phyloP scores from a whole-genome alignment of 108 stramenopile species.

The Schizochytrium sp. region DNA sequence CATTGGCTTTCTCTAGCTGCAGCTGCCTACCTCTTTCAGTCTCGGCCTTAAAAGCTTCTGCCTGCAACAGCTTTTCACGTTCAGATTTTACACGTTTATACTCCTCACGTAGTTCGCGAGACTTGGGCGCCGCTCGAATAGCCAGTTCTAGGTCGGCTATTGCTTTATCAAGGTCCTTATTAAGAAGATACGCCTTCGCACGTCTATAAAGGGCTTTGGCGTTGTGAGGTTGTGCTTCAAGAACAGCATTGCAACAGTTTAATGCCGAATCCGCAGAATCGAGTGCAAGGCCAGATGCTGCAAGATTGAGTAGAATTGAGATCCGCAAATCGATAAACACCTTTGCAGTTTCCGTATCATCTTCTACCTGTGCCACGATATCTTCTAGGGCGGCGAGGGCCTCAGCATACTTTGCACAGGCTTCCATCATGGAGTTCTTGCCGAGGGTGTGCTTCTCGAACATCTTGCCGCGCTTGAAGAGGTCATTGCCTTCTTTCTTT shows the following conservation, averaged over 20 bases:
- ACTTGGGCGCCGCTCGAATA: background rate
- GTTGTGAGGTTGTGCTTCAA: constrained; percentile 94
- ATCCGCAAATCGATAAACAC: background rate
- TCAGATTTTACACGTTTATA: background rate
- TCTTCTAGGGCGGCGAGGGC: background rate
- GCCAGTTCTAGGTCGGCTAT: background rate
- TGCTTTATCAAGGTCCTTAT: constrained; percentile 73
- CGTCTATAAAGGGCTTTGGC: constrained; percentile 97
- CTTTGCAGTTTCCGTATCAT: background rate
- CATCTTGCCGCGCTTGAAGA: constrained; percentile 34
- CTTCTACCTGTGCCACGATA: background rate
- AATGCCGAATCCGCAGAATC: background rate
- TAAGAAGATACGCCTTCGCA: constrained; percentile 91
- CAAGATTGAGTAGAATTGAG: constrained; percentile 24
- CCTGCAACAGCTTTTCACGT: background rate
- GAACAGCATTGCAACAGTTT: constrained; percentile 85
- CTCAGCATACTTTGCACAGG: constrained; percentile 50
- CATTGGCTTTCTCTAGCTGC: background rate
- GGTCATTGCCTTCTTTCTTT: constrained; percentile 21
- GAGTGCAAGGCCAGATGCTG: constrained; percentile 4
- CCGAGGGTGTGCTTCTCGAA: constrained; percentile 40
- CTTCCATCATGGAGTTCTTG: constrained; percentile 47
- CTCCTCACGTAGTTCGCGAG: constrained; percentile 39
- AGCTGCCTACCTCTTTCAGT: background rate
- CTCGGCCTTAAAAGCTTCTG: constrained; percentile 10